Conservation (phyloP, 495 filamentous ascomycete species). For the Bryoglossum gracile region DNA sequence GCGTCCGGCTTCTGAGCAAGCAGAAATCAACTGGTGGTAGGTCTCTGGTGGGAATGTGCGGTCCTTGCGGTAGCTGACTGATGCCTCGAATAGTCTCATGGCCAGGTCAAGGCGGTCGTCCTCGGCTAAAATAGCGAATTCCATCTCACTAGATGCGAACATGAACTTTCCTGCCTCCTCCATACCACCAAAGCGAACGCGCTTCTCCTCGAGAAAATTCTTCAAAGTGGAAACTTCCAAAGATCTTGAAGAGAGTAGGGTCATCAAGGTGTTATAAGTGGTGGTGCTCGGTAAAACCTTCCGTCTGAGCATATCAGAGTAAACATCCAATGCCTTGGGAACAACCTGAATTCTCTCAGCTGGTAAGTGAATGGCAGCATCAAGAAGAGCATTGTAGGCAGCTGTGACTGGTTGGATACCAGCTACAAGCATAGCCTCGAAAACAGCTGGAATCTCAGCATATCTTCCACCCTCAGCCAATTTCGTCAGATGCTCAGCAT, state of each 20-base stretch:
- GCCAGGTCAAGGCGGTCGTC: constrained; percentile 80
- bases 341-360: constrained; percentile 69
- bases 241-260: constrained; percentile 69
- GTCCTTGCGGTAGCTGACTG: constrained; percentile 44
- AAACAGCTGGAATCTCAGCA: constrained; percentile 81
- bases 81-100: constrained; percentile 73
- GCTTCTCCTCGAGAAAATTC: constrained; percentile 64
- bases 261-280: constrained; percentile 81
- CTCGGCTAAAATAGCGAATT: constrained; percentile 73
- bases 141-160: constrained; percentile 77
- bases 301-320: constrained; percentile 89
- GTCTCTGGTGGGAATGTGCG: constrained; percentile 61
- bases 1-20: constrained; percentile 71
- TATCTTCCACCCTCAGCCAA: constrained; percentile 61
- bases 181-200: constrained; percentile 74
- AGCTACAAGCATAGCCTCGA: constrained; percentile 74
- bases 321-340: constrained; percentile 86
- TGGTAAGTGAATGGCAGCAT: constrained; percentile 70
- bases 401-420: constrained; percentile 70
- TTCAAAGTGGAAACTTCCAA: constrained; percentile 64
- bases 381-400: constrained; percentile 84
- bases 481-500: constrained; percentile 66
- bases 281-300: constrained; percentile 71
- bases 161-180: constrained; percentile 84
- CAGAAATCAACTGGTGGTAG: constrained; percentile 73